These are phyloP conservation scores for Candida orba DNA, from an alignment of 805 yeast genomes.

Conservation along the genomic window DNA sequence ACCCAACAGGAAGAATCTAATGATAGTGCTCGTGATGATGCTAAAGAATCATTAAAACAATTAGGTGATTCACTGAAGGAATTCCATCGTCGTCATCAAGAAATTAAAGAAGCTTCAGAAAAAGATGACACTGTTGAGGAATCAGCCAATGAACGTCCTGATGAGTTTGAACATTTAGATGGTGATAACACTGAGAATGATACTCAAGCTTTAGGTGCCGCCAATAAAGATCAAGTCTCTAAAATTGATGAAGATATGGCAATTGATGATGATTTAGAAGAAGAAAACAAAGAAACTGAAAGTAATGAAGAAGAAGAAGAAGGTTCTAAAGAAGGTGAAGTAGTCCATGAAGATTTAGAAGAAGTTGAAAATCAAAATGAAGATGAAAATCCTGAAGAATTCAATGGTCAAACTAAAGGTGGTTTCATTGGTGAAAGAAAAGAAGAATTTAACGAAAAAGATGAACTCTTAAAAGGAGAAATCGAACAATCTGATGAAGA, in stretches of 20 bases:
- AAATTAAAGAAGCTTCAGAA: constrained; percentile 62
- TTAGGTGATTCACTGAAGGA: constrained; percentile 89
- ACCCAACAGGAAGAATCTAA: constrained; percentile 33
- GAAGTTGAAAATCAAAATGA: constrained; percentile 24
- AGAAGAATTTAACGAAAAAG: constrained; percentile 20
- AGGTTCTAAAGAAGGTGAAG: constrained; percentile 27
- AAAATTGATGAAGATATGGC: constrained; percentile 74
- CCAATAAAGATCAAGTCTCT: constrained; percentile 72
- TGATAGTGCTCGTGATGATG: constrained; percentile 56
- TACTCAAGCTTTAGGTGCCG: constrained; percentile 91
- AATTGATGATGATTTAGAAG: constrained; percentile 59
- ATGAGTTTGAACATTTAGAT: constrained; percentile 78
- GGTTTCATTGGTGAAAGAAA: constrained; percentile 45
- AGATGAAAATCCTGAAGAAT: constrained; percentile 34
- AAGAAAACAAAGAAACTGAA: constrained; percentile 26
- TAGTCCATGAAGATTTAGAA: constrained; percentile 17
- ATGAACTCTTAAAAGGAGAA: constrained; percentile 28
- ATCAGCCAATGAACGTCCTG: constrained; percentile 61
- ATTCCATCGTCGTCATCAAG: constrained; percentile 84
- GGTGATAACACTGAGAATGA: constrained; percentile 72
- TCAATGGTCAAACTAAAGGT: constrained; percentile 42
- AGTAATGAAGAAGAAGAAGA: constrained; percentile 28
- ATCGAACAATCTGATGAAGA: constrained; percentile 17
- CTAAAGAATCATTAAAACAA: constrained; percentile 73
- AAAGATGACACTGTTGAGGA: constrained; percentile 43